Conservation (phyloP, 2,329 filamentous ascomycete genomes). For the Fusarium brevicatenulatum region DNA sequence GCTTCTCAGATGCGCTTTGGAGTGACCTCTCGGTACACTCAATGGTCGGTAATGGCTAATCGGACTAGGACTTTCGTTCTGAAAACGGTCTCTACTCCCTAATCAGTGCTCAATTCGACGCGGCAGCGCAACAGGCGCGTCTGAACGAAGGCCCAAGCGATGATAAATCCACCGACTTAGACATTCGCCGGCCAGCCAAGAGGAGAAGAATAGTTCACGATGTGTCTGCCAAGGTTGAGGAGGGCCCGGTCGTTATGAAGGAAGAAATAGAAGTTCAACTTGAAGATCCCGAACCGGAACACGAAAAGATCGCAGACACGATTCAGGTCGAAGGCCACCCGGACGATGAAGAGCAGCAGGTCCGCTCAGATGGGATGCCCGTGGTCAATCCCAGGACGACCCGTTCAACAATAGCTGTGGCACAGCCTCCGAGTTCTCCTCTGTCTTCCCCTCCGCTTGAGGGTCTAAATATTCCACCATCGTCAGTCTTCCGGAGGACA, state of each 20-base stretch:
- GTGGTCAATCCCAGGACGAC: constrained; percentile 32
- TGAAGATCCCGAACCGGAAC: constrained; percentile 24
- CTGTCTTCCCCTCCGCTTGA: constrained; percentile 52
- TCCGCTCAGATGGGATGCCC: constrained; percentile 8
- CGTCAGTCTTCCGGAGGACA: constrained; percentile 40
- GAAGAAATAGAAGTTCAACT: constrained; percentile 41
- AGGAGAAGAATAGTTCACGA: constrained; percentile 48
- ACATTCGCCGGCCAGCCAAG: constrained; percentile 45
- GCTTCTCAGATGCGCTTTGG: constrained; percentile 11
- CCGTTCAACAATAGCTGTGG: constrained; percentile 34
- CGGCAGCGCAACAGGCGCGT: constrained; percentile 54
- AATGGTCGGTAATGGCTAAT: constrained; percentile 26
- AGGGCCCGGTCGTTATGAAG: constrained; percentile 22
- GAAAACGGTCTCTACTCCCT: constrained; percentile 78
- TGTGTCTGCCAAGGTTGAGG: constrained; percentile 15
- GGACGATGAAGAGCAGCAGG: constrained; percentile 26
- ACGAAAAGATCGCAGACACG: constrained; percentile 31
- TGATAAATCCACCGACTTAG: constrained; percentile 29
- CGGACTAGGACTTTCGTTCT: constrained; percentile 72
- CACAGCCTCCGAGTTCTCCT: constrained; percentile 48
- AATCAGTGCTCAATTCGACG: constrained; percentile 74
- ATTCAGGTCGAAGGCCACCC: constrained; percentile 28
- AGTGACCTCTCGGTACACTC: neutral
- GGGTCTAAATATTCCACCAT: constrained; percentile 43
- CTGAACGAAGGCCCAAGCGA: constrained; percentile 40